Evolutionary conservation across 805 yeast genomes (phyloP).

Genomic region (Candida maris): DNA sequence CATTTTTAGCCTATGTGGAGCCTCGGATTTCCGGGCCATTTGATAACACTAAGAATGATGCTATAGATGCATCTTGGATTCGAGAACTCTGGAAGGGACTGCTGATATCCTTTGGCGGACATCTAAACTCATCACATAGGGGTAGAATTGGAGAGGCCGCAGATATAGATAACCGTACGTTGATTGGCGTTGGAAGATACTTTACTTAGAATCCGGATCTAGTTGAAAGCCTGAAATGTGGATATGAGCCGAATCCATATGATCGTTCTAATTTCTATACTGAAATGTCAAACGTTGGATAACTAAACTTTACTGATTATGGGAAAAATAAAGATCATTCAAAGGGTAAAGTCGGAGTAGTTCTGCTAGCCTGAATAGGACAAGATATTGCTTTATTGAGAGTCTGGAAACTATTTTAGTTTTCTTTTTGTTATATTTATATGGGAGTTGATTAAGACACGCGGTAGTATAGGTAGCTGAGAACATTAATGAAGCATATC

Average conservation of each 20-base stretch:
- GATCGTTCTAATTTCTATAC: constrained; percentile 40
- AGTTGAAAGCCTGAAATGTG: constrained; percentile 35
- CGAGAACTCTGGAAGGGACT: constrained; percentile 34
- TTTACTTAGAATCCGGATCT: constrained; percentile 47
- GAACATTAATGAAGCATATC: too few species aligned
- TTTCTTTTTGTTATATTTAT: too few species aligned
- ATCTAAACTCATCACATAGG: constrained; percentile 26
- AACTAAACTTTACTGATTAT: constrained; percentile 12
- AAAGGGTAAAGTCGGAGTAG: constrained; percentile 6
- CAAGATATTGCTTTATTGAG: too few species aligned
- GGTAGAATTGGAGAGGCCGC: constrained; percentile 18
- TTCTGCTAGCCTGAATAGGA: constrained; percentile 9
- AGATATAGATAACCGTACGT: constrained; percentile 38
- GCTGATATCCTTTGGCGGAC: constrained; percentile 22
- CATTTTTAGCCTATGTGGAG: constrained; percentile 29
- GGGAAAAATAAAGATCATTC: constrained; percentile 12
- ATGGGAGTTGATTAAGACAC: not conserved
- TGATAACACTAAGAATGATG: constrained; percentile 3
- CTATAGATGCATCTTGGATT: constrained; percentile 18
- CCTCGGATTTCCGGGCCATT: constrained; percentile 23
- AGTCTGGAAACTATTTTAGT: too few species aligned
- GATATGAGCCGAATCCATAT: constrained; percentile 34
- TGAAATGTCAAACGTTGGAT: constrained; percentile 15
- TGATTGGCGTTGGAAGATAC: constrained; percentile 39
- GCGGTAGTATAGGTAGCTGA: too few species aligned